Percentiles rank a stretch among this genome's conserved stretches.
These are phyloP conservation scores for Pseudogymnoascus sp. DNA, from an alignment of 2,329 filamentous ascomycete species.

Conservation along the genomic window DNA sequence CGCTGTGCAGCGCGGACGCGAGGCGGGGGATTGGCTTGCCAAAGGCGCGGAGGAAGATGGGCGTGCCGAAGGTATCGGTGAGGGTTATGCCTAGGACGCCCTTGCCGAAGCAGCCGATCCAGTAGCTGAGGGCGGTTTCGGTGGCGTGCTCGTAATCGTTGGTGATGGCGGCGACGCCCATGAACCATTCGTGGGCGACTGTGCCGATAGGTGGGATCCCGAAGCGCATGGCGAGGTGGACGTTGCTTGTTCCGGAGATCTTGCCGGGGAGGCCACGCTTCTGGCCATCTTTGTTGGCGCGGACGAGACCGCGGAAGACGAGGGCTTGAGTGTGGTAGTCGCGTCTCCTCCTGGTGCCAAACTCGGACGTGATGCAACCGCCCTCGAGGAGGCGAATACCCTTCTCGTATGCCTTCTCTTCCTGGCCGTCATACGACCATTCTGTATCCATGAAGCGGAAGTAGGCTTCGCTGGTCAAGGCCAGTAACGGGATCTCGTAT, in stretches of 20 bases:
- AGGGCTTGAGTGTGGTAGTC: conserved; percentile 94
- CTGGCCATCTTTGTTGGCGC: conserved; percentile 65
- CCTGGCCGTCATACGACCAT: conserved; percentile 82
- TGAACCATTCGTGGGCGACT: conserved; percentile 96
- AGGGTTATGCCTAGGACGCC: conserved; percentile 79
- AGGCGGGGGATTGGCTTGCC: conserved; percentile 53
- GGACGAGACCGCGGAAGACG: conserved; percentile 78
- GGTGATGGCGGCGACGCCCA: conserved; percentile 90
- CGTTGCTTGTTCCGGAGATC: conserved; percentile 87
- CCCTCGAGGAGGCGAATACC: conserved; percentile 68
- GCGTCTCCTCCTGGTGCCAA: conserved; percentile 79
- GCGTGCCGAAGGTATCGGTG: conserved; percentile 94
- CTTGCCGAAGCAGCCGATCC: conserved; percentile 85
- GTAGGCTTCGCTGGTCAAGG: conserved; percentile 89
- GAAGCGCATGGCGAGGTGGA: conserved; percentile 93
- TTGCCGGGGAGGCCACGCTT: conserved; percentile 61
- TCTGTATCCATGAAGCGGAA: conserved; percentile 94
- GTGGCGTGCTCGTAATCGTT: conserved; percentile 79
- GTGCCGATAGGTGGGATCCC: conserved; percentile 79
- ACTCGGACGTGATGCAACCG: conserved; percentile 88
- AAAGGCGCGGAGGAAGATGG: conserved; percentile 80
- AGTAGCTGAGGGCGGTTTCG: conserved; percentile 76
- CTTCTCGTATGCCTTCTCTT: conserved; percentile 78
- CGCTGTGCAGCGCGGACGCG: conserved; percentile 35
- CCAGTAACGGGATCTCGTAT: conserved; percentile 92